Conservation (phyloP, 164 flowering plant genomes). For the Taxillus chinensis region DNA sequence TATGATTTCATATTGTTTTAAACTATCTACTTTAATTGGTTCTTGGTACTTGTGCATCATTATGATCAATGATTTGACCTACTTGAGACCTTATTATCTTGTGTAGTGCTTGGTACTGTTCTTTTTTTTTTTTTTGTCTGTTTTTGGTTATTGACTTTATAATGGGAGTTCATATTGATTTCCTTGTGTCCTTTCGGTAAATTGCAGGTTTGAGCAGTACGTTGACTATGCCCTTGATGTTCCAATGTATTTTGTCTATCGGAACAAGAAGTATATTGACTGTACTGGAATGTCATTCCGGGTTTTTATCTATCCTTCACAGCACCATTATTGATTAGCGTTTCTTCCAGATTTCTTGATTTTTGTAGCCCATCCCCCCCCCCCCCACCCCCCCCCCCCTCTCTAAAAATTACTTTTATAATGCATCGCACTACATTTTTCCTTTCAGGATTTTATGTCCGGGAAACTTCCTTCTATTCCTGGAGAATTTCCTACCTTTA, state of each 20-base stretch:
- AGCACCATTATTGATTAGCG: constrained; percentile 4
- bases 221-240: constrained; percentile 98
- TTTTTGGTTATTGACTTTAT: too few species aligned
- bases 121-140: too few species aligned
- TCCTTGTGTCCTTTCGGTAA: too few species aligned
- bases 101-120: too few species aligned
- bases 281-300: constrained; percentile 92
- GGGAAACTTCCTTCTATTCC: constrained; percentile 88
- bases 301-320: constrained; percentile 39
- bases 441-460: constrained; percentile 79
- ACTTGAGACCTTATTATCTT: too few species aligned
- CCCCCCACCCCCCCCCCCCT: too few species aligned
- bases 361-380: not conserved
- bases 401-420: not conserved
- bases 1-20: not conserved
- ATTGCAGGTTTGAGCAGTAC: constrained; percentile 88
- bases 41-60: not conserved
- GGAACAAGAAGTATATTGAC: constrained; percentile 85
- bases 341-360: not conserved
- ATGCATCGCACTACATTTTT: constrained; percentile 11
- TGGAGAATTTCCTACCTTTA: constrained; percentile 79
- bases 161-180: too few species aligned
- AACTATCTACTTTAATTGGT: not conserved
- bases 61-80: too few species aligned
- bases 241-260: constrained; percentile 94